Conservation (phyloP, 2,329 filamentous ascomycete species). For the Penicillium fuscoglaucum region DNA sequence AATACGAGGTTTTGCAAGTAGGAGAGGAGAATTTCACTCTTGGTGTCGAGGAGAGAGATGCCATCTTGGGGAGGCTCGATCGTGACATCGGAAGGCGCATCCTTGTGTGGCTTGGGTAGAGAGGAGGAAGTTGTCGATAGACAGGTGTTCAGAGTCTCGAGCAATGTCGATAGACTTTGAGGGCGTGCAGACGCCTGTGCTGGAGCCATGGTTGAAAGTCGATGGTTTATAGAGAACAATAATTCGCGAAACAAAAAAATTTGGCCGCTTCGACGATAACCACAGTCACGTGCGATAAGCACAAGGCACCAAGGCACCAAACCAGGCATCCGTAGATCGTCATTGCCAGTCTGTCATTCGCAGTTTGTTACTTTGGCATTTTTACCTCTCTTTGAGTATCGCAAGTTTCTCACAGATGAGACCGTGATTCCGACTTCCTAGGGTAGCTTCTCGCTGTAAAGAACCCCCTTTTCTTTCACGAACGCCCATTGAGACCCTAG, state of each 20-base stretch:
- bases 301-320: constrained; percentile 4
- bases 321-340: constrained; percentile 3
- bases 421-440: constrained; percentile 2
- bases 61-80: constrained; percentile 77
- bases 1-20: constrained; percentile 95
- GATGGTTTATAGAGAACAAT: not conserved
- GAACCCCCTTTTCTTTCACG: not conserved
- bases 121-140: constrained; percentile 37
- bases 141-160: constrained; percentile 39
- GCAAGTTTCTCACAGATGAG: constrained; percentile 1
- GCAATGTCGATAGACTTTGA: constrained; percentile 31
- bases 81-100: constrained; percentile 59
- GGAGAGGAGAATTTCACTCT: constrained; percentile 94
- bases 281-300: constrained; percentile 4
- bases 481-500: not conserved
- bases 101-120: constrained; percentile 35
- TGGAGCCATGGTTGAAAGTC: constrained; percentile 26
- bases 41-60: constrained; percentile 90
- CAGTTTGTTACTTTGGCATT: not conserved
- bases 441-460: constrained; percentile 3
- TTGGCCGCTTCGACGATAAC: constrained; percentile 16
- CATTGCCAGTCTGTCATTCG: constrained; percentile 13
- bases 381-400: constrained; percentile 7
- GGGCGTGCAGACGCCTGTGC: constrained; percentile 25
- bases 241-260: constrained; percentile 9